Conservation (phyloP, 2,329 filamentous ascomycete species). For the Fusarium tricinctum region DNA sequence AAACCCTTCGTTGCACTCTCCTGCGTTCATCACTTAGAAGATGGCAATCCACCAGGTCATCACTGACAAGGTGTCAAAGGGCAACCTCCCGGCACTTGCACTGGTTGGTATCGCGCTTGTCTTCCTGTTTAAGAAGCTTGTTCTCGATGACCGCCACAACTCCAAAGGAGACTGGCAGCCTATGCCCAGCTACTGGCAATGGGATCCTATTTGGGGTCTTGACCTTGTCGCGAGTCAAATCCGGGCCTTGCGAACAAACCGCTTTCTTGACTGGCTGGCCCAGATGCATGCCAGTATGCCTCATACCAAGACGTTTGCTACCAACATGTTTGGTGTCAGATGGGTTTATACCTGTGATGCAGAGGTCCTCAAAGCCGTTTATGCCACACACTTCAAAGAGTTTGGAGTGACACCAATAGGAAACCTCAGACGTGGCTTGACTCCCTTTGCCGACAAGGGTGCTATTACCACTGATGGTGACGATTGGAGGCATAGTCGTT, state of each 20-base stretch:
- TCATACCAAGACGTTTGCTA: neutral
- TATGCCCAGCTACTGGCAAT: conserved; percentile 6
- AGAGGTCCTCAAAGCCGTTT: conserved; percentile 5
- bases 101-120: neutral
- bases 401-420: neutral
- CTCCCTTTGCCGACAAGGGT: conserved; percentile 5
- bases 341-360: conserved; percentile 5
- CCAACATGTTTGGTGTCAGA: conserved; percentile 7
- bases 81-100: neutral
- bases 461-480: conserved; percentile 9
- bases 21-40: too few species aligned
- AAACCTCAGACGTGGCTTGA: neutral
- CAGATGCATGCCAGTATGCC: conserved; percentile 6
- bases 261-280: conserved; percentile 1
- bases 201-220: neutral
- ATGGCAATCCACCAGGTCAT: neutral
- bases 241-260: neutral
- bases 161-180: neutral
- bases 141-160: accelerated
- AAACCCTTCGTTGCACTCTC: too few species aligned
- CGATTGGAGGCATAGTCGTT: conserved; percentile 7
- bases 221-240: conserved; percentile 1
- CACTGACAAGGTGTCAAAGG: neutral
- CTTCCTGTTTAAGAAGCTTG: neutral
- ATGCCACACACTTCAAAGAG: conserved; percentile 2